These are phyloP conservation scores for Erodium moschatum DNA, from an alignment of 441 rosid genomes.

Conservation along the genomic window DNA sequence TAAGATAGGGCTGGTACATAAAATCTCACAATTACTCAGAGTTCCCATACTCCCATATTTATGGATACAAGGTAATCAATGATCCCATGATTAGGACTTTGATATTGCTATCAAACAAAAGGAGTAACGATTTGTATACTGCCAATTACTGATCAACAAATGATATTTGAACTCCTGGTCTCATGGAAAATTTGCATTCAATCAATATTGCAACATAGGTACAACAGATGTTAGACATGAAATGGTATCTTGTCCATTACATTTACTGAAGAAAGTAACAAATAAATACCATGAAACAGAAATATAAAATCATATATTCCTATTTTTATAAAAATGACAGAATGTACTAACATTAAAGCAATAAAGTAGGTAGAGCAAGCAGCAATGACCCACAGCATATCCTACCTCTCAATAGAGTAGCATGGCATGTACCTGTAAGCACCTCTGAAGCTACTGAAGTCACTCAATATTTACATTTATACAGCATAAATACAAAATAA, in stretches of 20 bases:
- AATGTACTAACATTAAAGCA: constrained; percentile 40
- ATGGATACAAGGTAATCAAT: constrained; percentile 9
- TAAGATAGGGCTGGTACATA: neutral
- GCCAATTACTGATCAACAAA: neutral
- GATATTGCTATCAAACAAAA: neutral
- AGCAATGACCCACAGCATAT: constrained; percentile 47
- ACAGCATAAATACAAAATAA: constrained; percentile 22
- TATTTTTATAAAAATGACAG: constrained; percentile 27
- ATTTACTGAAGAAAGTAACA: neutral
- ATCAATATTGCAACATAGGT: neutral
- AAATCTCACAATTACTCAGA: neutral
- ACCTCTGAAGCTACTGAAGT: constrained; percentile 42
- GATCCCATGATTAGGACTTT: neutral
- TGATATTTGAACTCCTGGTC: neutral
- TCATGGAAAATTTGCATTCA: neutral
- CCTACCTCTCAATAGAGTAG: constrained; percentile 52
- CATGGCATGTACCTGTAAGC: constrained; percentile 48
- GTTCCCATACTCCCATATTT: constrained; percentile 4
- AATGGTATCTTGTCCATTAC: neutral
- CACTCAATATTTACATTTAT: constrained; percentile 22
- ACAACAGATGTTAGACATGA: neutral
- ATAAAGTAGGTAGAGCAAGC: constrained; percentile 43
- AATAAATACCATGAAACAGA: constrained; percentile 16
- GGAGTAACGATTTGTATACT: constrained; percentile 3
- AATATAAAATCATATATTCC: constrained; percentile 20